Percentiles rank a stretch among this genome's conserved stretches.
phyloP scores from a whole-genome alignment of 2,329 filamentous ascomycete genomes.

The Diaporthe ampelina region DNA sequence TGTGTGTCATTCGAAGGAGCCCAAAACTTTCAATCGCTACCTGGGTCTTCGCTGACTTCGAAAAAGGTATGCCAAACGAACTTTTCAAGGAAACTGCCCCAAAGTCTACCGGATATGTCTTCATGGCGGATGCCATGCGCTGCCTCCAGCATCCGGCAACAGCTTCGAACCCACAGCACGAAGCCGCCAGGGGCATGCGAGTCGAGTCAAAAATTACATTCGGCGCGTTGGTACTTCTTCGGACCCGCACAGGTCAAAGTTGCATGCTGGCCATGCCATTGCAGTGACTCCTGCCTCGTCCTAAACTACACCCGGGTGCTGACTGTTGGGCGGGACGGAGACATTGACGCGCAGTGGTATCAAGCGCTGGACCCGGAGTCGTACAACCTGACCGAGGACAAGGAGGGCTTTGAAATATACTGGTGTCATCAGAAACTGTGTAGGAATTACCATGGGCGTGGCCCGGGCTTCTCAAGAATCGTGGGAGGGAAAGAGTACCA shows the following conservation, averaged over 20 bases:
- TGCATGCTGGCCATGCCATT: conserved; percentile 18
- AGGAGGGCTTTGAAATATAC: conserved; percentile 14
- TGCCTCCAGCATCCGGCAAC: background rate
- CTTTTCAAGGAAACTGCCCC: background rate
- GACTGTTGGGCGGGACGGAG: background rate
- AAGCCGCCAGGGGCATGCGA: background rate
- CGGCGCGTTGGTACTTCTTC: background rate
- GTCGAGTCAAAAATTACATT: background rate
- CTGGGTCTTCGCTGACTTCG: no score
- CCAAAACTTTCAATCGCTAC: background rate
- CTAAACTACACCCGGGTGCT: background rate
- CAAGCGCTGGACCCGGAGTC: conserved; percentile 3
- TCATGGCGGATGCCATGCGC: background rate
- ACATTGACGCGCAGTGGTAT: conserved; percentile 11
- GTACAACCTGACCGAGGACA: background rate
- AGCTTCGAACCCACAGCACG: background rate
- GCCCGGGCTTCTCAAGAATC: conserved; percentile 29
- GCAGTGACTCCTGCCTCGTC: background rate
- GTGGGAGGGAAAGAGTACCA: background rate
- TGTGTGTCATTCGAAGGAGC: background rate
- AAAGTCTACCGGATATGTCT: background rate
- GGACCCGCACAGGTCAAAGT: background rate
- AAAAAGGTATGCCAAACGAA: background rate
- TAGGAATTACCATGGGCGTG: conserved; percentile 15
- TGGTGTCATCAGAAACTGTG: conserved; percentile 18